Base-by-base conservation (phyloP, 148 eudicot species). In the Beta vulgaris region DNA sequence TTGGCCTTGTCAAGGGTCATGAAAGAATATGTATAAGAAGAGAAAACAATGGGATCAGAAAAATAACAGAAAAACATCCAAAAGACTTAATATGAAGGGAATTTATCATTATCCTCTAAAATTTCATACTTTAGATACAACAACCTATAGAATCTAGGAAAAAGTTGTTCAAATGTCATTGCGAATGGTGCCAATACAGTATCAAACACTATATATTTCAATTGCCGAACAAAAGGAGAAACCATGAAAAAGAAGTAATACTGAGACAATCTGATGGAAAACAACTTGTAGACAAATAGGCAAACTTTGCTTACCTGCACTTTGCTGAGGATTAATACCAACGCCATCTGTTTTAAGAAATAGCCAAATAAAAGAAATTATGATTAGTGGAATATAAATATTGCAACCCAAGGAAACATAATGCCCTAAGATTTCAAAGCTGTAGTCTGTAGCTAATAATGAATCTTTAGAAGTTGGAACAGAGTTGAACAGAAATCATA, bases 271-370 rank as follows among this genome's bases (percentile, higher is more conserved):
- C 32, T 5, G 6, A 25, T 36, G 44, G 25, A 16, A 66, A n/a
- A 25, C n/a, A n/a, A 42, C 26, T 21, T 34, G 37, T 46, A 60
- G 66, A 77, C 11, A 62, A 71, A 64, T 29, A 2, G 14, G 64
- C 37, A 69, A 72, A 67, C 53, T 67, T 42, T 26, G 49, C 82
- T 75, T 84, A 94, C 98, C 98, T 66, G 97, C 98, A 85, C 98
- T 94, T 80, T 94, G 97, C 73, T 94, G 98, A 80, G 98, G 98
- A 86, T 92, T 94, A 73, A 94, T 94, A 82, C 98, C 98, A 21
- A 94, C 98, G 39, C 97, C 98, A 89, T 95, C 98, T 95, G 96
- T 80, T 76, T 19, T 57, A 16, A 86, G 10, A 34, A 83, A 54
- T 66, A 68, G 49, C 2, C 10, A 69, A 1, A 53, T 54, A 48